These are phyloP conservation scores for Botrytis cinerea DNA, from an alignment of 2,329 filamentous ascomycete genomes.

Conservation along the genomic window DNA sequence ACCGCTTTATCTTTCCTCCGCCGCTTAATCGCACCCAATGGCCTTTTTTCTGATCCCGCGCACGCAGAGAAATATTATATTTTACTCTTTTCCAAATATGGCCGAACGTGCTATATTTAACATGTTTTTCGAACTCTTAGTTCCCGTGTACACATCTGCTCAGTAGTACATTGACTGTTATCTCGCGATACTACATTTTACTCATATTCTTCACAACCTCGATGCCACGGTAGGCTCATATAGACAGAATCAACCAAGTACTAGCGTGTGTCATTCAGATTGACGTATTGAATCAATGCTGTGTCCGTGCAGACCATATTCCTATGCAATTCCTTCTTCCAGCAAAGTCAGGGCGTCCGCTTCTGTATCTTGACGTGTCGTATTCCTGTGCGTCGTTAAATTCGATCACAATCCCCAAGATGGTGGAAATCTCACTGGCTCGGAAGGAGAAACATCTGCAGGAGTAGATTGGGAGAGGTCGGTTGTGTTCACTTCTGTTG, in stretches of 20 bases:
- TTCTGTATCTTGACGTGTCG: neutral
- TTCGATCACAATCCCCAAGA: neutral
- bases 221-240: neutral
- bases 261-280: neutral
- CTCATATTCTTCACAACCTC: neutral
- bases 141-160: neutral
- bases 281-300: neutral
- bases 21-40: neutral
- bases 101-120: neutral
- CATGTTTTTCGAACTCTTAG: too few species aligned
- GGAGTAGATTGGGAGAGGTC: neutral
- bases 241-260: neutral
- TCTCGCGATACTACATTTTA: neutral
- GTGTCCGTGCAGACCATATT: neutral
- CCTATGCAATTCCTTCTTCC: neutral
- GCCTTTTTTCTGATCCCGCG: neutral
- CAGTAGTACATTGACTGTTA: neutral
- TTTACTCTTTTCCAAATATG: neutral
- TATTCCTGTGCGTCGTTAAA: neutral
- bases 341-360: neutral
- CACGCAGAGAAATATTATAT: neutral
- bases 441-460: rapidly evolving
- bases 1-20: neutral
- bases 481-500: neutral
- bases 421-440: neutral